Conservation (phyloP, 768 basidiomycete species). For the Kwoniella dejecticola region DNA sequence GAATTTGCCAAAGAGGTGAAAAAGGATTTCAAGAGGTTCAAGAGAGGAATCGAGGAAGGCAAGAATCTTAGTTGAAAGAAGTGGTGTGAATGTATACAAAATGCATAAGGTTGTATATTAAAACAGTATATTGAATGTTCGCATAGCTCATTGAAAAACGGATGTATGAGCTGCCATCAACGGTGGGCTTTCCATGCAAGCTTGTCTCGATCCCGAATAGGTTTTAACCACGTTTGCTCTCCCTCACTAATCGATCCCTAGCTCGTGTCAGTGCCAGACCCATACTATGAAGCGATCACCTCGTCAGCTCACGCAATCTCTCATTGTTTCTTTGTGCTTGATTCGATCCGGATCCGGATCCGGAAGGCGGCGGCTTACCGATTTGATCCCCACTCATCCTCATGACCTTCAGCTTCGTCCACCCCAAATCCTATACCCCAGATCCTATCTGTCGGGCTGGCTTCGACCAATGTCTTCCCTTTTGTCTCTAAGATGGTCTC, state of each 20-base stretch:
- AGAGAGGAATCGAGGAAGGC: conserved; percentile 18
- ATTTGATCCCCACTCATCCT: conserved; percentile 64
- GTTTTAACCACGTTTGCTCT: too few species aligned
- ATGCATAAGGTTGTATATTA: too few species aligned
- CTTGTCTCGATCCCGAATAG: too few species aligned
- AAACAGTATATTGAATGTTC: too few species aligned
- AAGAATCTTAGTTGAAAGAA: neutral
- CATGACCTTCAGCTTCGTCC: conserved; percentile 59
- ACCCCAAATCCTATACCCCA: conserved; percentile 67
- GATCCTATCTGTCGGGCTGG: conserved; percentile 65
- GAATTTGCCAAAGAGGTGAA: conserved; percentile 28
- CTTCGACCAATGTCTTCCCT: conserved; percentile 70
- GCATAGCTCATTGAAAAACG: too few species aligned
- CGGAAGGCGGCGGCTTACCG: too few species aligned
- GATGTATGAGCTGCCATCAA: too few species aligned
- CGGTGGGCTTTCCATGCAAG: too few species aligned
- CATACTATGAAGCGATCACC: conserved; percentile 28
- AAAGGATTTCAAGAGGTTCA: conserved; percentile 31
- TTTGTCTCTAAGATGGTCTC: conserved; percentile 61
- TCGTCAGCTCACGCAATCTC: too few species aligned
- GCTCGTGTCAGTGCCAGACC: conserved; percentile 34
- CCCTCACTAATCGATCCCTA: conserved; percentile 21
- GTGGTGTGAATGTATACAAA: too few species aligned
- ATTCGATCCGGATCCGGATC: too few species aligned
- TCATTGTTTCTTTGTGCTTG: too few species aligned